Conservation (phyloP, 2,329 filamentous ascomycete species). For the Talaromyces islandicus region DNA sequence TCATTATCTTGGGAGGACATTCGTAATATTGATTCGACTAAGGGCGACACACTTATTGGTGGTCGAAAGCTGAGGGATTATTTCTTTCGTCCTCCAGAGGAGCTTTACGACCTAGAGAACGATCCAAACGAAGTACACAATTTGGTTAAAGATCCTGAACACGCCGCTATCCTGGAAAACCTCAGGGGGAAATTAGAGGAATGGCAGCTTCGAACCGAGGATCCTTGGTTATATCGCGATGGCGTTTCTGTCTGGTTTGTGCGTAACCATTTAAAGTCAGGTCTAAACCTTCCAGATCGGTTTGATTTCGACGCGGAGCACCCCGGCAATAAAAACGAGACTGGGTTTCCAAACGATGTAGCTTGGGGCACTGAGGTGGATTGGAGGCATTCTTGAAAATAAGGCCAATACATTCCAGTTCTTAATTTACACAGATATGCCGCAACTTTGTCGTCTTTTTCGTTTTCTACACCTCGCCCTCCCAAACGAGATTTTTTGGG, state of each 20-base stretch:
- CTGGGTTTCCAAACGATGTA: background rate
- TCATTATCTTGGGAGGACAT: constrained; percentile 41
- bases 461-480: background rate
- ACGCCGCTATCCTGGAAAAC: constrained; percentile 24
- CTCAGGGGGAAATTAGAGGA: constrained; percentile 27
- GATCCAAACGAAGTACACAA: constrained; percentile 45
- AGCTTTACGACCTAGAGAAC: constrained; percentile 42
- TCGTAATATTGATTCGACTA: constrained; percentile 26
- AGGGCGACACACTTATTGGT: constrained; percentile 31
- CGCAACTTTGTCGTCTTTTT: background rate
- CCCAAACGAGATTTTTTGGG: too few relatives aligned
- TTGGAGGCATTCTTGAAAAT: background rate
- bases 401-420: background rate
- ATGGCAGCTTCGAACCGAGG: constrained; percentile 30
- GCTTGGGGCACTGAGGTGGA: constrained; percentile 4
- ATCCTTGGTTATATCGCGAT: constrained; percentile 29
- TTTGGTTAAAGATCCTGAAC: constrained; percentile 29
- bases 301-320: constrained; percentile 15
- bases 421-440: too few relatives aligned
- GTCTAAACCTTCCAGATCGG: constrained; percentile 14
- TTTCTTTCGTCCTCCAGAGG: constrained; percentile 40
- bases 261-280: constrained; percentile 3
- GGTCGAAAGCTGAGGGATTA: constrained; percentile 37
- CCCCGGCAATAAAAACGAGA: background rate
- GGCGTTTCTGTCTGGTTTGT: constrained; percentile 10